Percentiles rank a stretch among this genome's conserved stretches.
Evolutionary conservation across 2,329 filamentous ascomycete genomes (phyloP).

Genomic region (Fusarium mundagurra): DNA sequence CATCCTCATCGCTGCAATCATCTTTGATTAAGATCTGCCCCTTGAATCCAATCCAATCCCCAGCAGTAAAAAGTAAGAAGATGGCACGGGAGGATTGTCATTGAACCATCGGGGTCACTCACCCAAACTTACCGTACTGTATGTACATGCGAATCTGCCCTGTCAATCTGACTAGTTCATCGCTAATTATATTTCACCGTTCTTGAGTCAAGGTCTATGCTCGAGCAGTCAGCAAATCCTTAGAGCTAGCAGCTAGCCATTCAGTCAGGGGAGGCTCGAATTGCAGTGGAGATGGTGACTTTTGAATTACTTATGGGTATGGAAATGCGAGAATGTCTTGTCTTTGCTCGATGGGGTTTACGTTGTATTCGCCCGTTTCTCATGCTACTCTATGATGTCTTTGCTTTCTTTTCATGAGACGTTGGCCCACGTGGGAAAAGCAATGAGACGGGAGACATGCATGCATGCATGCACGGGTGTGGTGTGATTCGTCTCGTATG

Average conservation of each 20-base stretch:
- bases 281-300: conserved; percentile 11
- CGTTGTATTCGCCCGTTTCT: not conserved
- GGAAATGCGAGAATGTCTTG: not conserved
- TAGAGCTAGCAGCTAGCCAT: not conserved
- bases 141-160: not conserved
- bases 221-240: not conserved
- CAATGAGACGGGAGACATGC: not conserved
- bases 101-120: not conserved
- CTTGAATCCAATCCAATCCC: conserved; percentile 1
- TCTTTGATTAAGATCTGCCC: conserved; percentile 36
- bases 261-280: conserved; percentile 6
- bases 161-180: conserved; percentile 5
- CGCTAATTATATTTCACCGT: conserved; percentile 16
- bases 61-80: not conserved
- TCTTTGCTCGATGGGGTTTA: not conserved
- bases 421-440: conserved; percentile 23
- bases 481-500: conserved; percentile 6
- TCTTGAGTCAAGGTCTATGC: conserved; percentile 9
- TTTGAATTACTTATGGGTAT: conserved; percentile 17
- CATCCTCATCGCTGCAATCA: conserved; percentile 1
- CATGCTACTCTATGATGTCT: conserved; percentile 17
- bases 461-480: not conserved
- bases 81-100: conserved; percentile 10
- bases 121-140: not conserved
- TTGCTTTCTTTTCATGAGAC: conserved; percentile 8